phyloP scores from a whole-genome alignment of 345 rosid genomes.

The Noccaea caerulescens region DNA sequence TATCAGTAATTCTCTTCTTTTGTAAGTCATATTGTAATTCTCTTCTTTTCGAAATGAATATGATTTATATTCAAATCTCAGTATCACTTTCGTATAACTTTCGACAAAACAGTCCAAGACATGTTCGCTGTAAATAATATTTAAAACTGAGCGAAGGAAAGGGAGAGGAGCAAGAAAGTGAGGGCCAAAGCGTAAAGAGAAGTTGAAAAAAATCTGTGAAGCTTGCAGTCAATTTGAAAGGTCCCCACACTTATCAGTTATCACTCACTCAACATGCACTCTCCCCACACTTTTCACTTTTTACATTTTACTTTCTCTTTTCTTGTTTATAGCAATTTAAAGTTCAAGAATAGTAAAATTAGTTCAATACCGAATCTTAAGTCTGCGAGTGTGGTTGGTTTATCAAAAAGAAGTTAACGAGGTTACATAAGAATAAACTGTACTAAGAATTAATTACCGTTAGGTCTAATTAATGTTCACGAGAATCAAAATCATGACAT shows the following conservation, averaged over 20 bases:
- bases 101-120: too few relatives aligned
- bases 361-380: not conserved
- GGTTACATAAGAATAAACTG: not conserved
- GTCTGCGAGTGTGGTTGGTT: constrained; percentile 2
- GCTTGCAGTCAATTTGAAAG: constrained; percentile 17
- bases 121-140: too few relatives aligned
- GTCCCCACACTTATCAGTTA: constrained; percentile 20
- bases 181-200: constrained; percentile 23
- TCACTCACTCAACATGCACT: constrained; percentile 18
- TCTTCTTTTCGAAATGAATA: not conserved
- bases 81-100: not conserved
- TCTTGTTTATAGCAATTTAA: not conserved
- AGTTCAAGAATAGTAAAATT: not conserved
- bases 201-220: constrained; percentile 17
- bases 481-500: constrained; percentile 33
- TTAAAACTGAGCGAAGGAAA: constrained; percentile 1
- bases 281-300: constrained; percentile 21
- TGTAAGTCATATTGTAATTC: not conserved
- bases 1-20: not conserved
- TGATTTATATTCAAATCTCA: not conserved
- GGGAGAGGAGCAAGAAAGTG: constrained; percentile 22
- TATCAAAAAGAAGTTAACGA: constrained; percentile 3
- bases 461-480: constrained; percentile 31
- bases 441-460: not conserved
- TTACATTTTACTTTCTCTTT: not conserved